Conservation (phyloP, 2,329 filamentous ascomycete genomes). For the Orbilia quercus region DNA sequence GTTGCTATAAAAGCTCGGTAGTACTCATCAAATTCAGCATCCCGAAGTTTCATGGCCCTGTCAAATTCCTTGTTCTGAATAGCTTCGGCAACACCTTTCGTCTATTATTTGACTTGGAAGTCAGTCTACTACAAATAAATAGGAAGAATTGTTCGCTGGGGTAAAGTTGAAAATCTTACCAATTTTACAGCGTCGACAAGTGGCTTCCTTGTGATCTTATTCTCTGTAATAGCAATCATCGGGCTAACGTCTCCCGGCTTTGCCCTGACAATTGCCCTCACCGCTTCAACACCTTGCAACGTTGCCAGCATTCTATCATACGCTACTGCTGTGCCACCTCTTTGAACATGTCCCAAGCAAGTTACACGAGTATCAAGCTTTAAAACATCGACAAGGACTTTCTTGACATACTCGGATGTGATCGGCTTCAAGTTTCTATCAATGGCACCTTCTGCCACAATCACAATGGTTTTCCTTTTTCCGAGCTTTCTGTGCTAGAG, state of each 20-base stretch:
- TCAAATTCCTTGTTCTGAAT: slow-evolving; percentile 89
- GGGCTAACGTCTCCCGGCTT: slow-evolving; percentile 89
- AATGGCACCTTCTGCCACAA: slow-evolving; percentile 93
- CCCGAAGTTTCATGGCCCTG: slow-evolving; percentile 85
- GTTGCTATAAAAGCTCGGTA: slow-evolving; percentile 91
- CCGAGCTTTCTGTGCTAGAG: slow-evolving; percentile 82
- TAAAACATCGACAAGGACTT: slow-evolving; percentile 81
- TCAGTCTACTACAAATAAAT: neutral
- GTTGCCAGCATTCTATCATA: slow-evolving; percentile 95
- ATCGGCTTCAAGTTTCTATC: slow-evolving; percentile 87
- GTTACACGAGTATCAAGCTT: slow-evolving; percentile 93
- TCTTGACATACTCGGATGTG: slow-evolving; percentile 81
- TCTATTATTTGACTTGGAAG: slow-evolving; percentile 66
- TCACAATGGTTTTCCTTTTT: slow-evolving; percentile 97
- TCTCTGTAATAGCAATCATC: slow-evolving; percentile 96
- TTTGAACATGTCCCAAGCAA: slow-evolving; percentile 95
- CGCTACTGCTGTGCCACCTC: slow-evolving; percentile 89
- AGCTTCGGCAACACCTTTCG: slow-evolving; percentile 82
- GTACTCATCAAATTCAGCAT: slow-evolving; percentile 93
- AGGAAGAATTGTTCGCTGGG: neutral
- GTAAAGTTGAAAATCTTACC: slow-evolving; percentile 39
- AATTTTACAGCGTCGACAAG: slow-evolving; percentile 83
- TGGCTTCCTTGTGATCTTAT: slow-evolving; percentile 92
- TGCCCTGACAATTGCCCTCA: slow-evolving; percentile 88
- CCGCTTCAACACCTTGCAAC: slow-evolving; percentile 91